Evolutionary conservation across 1,284 basidiomycete species (phyloP), one percentile per base, ranked within the genome.

Genomic region (Cryptococcus jaspeensis): DNA sequence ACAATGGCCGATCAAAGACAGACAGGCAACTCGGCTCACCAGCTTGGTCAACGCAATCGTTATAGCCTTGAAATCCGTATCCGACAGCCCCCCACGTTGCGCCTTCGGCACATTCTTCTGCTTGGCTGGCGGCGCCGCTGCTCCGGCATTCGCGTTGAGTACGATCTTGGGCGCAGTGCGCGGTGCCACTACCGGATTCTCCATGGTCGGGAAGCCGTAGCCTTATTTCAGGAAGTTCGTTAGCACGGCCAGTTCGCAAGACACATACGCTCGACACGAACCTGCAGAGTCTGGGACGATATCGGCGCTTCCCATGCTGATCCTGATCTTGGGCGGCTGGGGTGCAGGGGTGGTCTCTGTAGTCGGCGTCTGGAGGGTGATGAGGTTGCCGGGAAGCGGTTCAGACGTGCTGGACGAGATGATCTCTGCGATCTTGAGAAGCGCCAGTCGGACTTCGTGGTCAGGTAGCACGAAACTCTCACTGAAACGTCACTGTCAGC

Each of bases 371-470:
- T 85, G 84, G 52, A 92, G 82, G 51, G 89, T 88, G 56, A 97
- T 89, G 40, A 87, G 88, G 53, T 92, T 85, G 55, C 89, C 90
- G 0, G 92, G 92, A n/a, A 88, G 81, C 4, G 86, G 84, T 75
- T 96, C 93, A 53, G 90, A 85, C 3, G 84, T 79, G 20, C 90
- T 88, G 50, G 87, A 85, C 63, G 95, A 88, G 49, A 95, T 84
- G 23, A 97, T 81, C 70, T 98, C 95, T 12, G 90, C 92, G 11
- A 97, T 81, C 78, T 98, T 98, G 67, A 99, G 81, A 49, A 97
- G 79, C 60, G 89, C 90, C 84, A 91, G 90, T 38, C 93, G 87
- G 45, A 94, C 88, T 78, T 95, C 90, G 63, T 87, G 81, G 73
- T 98, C 94, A 46, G 85, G 82, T 50, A 86, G 83, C 7, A 58